Conservation (phyloP, 2,329 filamentous ascomycete species). For the Diaporthe australafricana region DNA sequence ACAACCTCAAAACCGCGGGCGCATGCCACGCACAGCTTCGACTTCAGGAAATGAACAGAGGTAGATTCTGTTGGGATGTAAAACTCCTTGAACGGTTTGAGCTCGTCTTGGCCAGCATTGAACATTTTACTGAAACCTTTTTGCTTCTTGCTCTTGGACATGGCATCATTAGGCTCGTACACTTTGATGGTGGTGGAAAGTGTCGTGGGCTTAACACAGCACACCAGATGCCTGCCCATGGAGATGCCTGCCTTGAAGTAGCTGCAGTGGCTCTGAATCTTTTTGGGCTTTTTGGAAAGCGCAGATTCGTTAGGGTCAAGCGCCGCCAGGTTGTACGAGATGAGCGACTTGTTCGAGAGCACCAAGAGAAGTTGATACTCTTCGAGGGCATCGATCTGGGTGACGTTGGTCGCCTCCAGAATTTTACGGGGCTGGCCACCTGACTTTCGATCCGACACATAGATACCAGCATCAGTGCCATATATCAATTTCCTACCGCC, state of each 20-base stretch:
- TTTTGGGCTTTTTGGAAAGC: constrained; percentile 87
- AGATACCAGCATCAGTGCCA: constrained; percentile 94
- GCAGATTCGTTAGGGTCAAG: constrained; percentile 86
- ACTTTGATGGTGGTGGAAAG: constrained; percentile 98
- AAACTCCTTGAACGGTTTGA: constrained; percentile 98
- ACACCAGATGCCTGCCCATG: constrained; percentile 92
- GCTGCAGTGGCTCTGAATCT: constrained; percentile 96
- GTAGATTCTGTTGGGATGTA: constrained; percentile 99
- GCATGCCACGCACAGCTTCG: constrained; percentile 95
- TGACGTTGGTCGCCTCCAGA: constrained; percentile 87
- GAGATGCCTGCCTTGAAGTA: constrained; percentile 99
- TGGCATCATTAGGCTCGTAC: constrained; percentile 96
- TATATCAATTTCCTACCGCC: constrained; percentile 94
- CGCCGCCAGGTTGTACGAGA: constrained; percentile 88
- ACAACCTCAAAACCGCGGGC: constrained; percentile 97
- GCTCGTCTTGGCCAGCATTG: constrained; percentile 88
- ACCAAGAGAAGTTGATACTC: constrained; percentile 94
- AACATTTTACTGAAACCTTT: constrained; percentile 97
- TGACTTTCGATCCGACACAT: constrained; percentile 88
- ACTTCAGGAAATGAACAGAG: constrained; percentile 96
- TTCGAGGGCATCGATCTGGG: constrained; percentile 95
- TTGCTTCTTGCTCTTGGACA: constrained; percentile 94
- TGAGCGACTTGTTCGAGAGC: constrained; percentile 90
- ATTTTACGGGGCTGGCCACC: constrained; percentile 83
- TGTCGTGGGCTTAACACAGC: constrained; percentile 93